Conservation (phyloP, 2,329 filamentous ascomycete species). For the Claviceps maximensis region DNA sequence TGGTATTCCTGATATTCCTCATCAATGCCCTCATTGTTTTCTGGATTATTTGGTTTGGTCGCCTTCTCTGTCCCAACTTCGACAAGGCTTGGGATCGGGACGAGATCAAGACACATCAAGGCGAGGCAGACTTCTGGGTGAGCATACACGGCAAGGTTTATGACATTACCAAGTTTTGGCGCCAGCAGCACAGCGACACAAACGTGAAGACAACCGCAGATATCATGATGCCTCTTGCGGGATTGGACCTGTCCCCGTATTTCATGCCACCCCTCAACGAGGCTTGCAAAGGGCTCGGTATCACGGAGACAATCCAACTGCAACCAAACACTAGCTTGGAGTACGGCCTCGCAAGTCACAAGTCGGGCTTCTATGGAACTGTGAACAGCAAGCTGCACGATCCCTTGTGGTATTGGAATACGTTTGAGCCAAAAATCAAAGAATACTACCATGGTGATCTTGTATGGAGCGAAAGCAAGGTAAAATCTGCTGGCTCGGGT, state of each 20-base stretch:
- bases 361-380: slow-evolving; percentile 51
- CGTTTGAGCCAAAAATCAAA: slow-evolving; percentile 66
- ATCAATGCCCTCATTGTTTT: slow-evolving; percentile 77
- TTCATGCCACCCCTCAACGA: slow-evolving; percentile 65
- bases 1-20: slow-evolving; percentile 68
- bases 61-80: slow-evolving; percentile 75
- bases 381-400: slow-evolving; percentile 43
- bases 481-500: slow-evolving; percentile 53
- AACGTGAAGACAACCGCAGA: slow-evolving; percentile 43
- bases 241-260: slow-evolving; percentile 69
- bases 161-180: slow-evolving; percentile 84
- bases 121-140: slow-evolving; percentile 70
- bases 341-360: slow-evolving; percentile 48
- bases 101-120: slow-evolving; percentile 59
- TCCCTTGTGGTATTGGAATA: slow-evolving; percentile 62
- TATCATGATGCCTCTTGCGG: slow-evolving; percentile 66
- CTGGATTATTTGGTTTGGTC: slow-evolving; percentile 81
- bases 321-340: slow-evolving; percentile 51
- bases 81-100: slow-evolving; percentile 73
- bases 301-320: slow-evolving; percentile 41
- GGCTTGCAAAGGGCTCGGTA: slow-evolving; percentile 63
- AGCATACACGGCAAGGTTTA: slow-evolving; percentile 82
- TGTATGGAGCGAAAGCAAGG: slow-evolving; percentile 49
- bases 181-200: slow-evolving; percentile 66
- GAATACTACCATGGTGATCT: slow-evolving; percentile 80